A percentile compares a stretch with the other conserved stretches of the same genome.
Evolutionary conservation across 2,329 filamentous ascomycete species (phyloP).

Genomic region (Aspergillus pseudoglaucus): DNA sequence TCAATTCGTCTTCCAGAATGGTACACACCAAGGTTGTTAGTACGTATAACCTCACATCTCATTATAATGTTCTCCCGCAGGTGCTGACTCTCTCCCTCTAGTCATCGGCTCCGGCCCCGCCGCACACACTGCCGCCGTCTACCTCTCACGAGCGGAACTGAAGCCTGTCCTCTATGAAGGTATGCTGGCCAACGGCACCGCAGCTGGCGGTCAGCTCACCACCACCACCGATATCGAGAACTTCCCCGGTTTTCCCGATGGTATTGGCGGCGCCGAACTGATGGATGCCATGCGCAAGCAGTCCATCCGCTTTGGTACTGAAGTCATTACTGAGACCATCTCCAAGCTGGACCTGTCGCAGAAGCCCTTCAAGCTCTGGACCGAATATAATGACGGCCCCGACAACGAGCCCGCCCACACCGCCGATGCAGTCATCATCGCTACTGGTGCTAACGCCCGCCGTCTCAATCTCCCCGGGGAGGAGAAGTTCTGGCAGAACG

Average conservation of each 20-base stretch:
- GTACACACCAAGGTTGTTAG: conserved; percentile 94
- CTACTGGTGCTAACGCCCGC: conserved; percentile 87
- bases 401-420: conserved; percentile 69
- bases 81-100: conserved; percentile 25
- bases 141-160: conserved; percentile 88
- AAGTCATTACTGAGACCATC: conserved; percentile 90
- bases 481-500: conserved; percentile 95
- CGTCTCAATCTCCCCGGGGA: conserved; percentile 79
- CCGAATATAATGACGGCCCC: conserved; percentile 71
- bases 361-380: conserved; percentile 87
- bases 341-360: conserved; percentile 75
- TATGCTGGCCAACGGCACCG: conserved; percentile 94
- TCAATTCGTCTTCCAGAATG: conserved; percentile 44
- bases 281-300: conserved; percentile 96
- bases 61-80: conserved; percentile 7
- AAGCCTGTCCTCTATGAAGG: conserved; percentile 96
- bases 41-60: conserved; percentile 43
- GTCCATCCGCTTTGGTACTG: conserved; percentile 84
- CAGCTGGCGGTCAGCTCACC: conserved; percentile 91
- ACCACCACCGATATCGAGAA: conserved; percentile 99
- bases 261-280: conserved; percentile 76
- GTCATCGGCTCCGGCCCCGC: conserved; percentile 92
- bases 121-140: conserved; percentile 94
- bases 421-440: conserved; percentile 86
- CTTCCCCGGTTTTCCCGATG: conserved; percentile 88